Percentiles rank a stretch among this genome's conserved stretches.
These are phyloP conservation scores for Curvularia eragrostidis DNA, from an alignment of 2,329 filamentous ascomycete species.

Conservation along the genomic window DNA sequence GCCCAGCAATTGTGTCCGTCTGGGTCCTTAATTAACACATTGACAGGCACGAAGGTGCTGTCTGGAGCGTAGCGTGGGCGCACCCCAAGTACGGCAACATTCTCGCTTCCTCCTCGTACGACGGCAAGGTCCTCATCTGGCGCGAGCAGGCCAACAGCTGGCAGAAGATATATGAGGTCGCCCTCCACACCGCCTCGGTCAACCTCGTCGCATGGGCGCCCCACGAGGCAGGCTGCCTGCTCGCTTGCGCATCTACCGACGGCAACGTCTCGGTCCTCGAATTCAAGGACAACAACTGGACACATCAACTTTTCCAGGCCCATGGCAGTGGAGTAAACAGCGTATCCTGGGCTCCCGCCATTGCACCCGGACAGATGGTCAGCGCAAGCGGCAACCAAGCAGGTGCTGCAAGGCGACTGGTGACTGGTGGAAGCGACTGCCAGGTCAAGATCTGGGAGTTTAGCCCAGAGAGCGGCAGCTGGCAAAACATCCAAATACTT, in stretches of 20 bases:
- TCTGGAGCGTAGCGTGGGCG: conserved; percentile 96
- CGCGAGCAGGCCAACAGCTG: conserved; percentile 72
- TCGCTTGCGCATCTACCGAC: conserved; percentile 93
- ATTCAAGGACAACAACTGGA: conserved; percentile 95
- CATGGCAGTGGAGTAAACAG: conserved; percentile 95
- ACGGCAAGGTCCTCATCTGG: conserved; percentile 99
- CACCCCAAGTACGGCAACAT: conserved; percentile 99
- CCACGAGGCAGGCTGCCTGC: conserved; percentile 90
- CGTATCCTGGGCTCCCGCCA: conserved; percentile 91
- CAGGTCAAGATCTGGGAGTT: conserved; percentile 92
- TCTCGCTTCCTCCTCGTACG: conserved; percentile 92
- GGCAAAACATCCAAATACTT: conserved; percentile 63
- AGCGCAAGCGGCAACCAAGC: conserved; percentile 67
- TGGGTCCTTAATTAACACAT: conserved; percentile 19
- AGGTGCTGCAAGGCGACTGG: conserved; percentile 75
- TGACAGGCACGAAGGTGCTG: conserved; percentile 89
- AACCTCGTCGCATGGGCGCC: conserved; percentile 99
- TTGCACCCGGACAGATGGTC: conserved; percentile 82
- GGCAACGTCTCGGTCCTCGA: conserved; percentile 93
- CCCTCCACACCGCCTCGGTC: conserved; percentile 91
- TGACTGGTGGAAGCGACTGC: conserved; percentile 94
- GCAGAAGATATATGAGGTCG: conserved; percentile 90
- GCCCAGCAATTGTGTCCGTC: neutral
- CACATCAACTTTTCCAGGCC: conserved; percentile 86
- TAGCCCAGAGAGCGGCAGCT: conserved; percentile 60